Evolutionary conservation across 83 land plant species (phyloP), one percentile per base, ranked within the genome.

Genomic region (Larix sibirica): DNA sequence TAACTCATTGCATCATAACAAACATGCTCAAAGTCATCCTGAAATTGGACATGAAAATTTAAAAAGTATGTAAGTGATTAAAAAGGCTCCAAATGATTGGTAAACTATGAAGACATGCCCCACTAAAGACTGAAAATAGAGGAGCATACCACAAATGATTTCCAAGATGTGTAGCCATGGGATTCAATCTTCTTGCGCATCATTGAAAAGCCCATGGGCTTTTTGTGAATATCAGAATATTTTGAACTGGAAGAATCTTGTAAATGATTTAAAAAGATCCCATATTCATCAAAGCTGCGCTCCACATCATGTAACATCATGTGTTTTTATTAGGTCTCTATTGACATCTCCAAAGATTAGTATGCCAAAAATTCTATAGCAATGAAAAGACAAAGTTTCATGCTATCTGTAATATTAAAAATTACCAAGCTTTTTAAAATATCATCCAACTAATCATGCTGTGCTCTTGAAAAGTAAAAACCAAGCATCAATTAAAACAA

Each of bases 101-200:
- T 38, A 70, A 40, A 70, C 17, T 17, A 4, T 17, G 75, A 70
- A 4, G 20, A 20, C 40, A 21, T 38, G 75, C 26, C 33, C 71
- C 17, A 31, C 23, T 77, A 7, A 50, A 26, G 4, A 67, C 17
- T 67, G 21, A 70, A 36, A 40, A 17, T 38, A 36, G 75, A 38
- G n/a, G 50, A 76, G 66, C 77, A 38, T 80, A 86, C 88, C 88
- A 86, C 88, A 86, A 86, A 86, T 42, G 63, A 80, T 50, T 71
- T 80, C 88, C 86, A 84, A 47, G 83, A 77, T 20, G 62, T 16
- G 77, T 83, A 86, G 58, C 83, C 79, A 50, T 84, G 88, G 4
- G 79, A 71, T 21, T 60, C 44, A 73, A 86, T 59, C 67, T 84
- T 83, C 26, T 83, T 64, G 38, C 36, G 50, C 62, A 86, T 86